Evolutionary conservation across 441 rosid species (phyloP), one percentile per base, ranked within the genome.

Genomic region (Euphorbia corollata): DNA sequence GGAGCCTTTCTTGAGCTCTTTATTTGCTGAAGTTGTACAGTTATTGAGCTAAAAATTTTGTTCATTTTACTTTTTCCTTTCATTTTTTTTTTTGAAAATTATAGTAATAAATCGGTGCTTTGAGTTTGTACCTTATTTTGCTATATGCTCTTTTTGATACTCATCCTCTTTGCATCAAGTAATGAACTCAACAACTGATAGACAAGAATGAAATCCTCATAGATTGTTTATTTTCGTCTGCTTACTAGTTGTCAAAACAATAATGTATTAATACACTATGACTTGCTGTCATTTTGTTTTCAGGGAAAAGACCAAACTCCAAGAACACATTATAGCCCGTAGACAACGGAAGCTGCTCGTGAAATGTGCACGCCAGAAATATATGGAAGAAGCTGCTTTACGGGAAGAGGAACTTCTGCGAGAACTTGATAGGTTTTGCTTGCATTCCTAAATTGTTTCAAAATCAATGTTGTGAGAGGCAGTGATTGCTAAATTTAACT

Each of bases 271-370:
- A 5, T 8, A 27, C 30, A 61, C 16, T 15, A 22, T 36, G 41
- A 36, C 32, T 56, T 61, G 12, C 65, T 24, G 36, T 23, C 59
- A 45, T 47, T 57, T 27, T 34, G 58, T 61, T 36, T 68, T 71
- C 83, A 88, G 97, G 57, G 91, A 88, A 61, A 90, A 81, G 78
- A 80, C 83, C 63, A 83, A 82, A 72, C 86, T 85, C 61, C 80
- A 59, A 71, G 89, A 90, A 77, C 86, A 83, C 41, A 77, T 86
- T 70, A 61, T 82, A 48, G 82, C 82, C 65, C 89, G 85, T 69
- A 76, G 88, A 78, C 90, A 90, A 73, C 84, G 82, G 82, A 88
- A 83, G 69, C 85, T 85, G 71, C 81, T 84, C 18, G 59, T 79
- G 82, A 80, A 88, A 75, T 86, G 68, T 60, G 74, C 77, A 65